A percentile compares a stretch with the other conserved stretches of the same genome.
phyloP scores from a whole-genome alignment of 495 filamentous ascomycete genomes.

The Xanthoparmelia taractica region DNA sequence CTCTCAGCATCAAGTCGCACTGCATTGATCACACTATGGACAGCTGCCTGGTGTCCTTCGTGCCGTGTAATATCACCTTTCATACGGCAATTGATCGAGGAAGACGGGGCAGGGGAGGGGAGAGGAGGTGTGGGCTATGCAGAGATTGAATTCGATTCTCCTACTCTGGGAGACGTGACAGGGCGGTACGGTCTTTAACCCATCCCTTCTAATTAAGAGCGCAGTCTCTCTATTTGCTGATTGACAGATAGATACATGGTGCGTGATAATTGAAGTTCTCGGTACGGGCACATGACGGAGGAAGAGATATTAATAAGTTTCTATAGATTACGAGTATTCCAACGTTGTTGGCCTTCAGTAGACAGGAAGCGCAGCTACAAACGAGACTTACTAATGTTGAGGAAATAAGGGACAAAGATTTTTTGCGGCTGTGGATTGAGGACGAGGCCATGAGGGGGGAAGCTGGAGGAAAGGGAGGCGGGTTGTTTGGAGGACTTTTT shows the following conservation, averaged over 20 bases:
- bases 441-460: conserved; percentile 47
- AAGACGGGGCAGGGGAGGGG: conserved; percentile 48
- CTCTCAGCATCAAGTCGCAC: conserved; percentile 48
- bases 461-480: conserved; percentile 38
- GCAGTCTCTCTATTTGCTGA: neutral
- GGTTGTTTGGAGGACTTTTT: conserved; percentile 41
- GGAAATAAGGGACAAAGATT: conserved; percentile 45
- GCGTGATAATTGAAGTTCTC: neutral
- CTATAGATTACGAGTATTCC: conserved; percentile 51
- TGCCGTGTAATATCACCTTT: conserved; percentile 51
- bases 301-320: conserved; percentile 7
- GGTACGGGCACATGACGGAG: neutral
- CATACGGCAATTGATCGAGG: conserved; percentile 43
- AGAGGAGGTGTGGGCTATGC: conserved; percentile 54
- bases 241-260: neutral
- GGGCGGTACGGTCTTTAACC: conserved; percentile 39
- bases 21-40: conserved; percentile 66
- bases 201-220: neutral
- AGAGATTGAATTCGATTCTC: conserved; percentile 56
- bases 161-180: conserved; percentile 46
- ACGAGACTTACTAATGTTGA: conserved; percentile 48
- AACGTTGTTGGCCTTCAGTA: conserved; percentile 58
- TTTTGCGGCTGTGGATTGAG: conserved; percentile 55
- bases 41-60: conserved; percentile 54
- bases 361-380: conserved; percentile 48